Conservation (phyloP, 345 rosid genomes). For the Citrus inodora region DNA sequence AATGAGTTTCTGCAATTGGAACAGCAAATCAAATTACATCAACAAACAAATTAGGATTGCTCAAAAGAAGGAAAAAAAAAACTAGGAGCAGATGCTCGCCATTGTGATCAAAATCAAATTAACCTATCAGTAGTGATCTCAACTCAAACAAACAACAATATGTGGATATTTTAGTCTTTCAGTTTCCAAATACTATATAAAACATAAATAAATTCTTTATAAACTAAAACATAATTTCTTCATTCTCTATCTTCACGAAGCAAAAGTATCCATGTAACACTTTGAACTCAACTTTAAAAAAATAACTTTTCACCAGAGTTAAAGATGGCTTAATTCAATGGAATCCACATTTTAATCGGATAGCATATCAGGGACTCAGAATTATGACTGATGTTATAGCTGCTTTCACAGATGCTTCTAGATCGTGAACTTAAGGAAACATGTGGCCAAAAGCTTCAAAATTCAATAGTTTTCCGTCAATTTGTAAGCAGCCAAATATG, state of each 20-base stretch:
- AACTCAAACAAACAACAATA: background rate
- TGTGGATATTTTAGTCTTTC: background rate
- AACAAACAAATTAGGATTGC: background rate
- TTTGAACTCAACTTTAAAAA: background rate
- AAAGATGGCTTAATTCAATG: background rate
- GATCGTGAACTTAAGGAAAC: background rate
- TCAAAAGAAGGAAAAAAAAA: too few relatives aligned
- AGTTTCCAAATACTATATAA: background rate
- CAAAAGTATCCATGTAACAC: too few relatives aligned
- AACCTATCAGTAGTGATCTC: background rate
- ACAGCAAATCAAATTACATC: background rate
- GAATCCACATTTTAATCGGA: background rate
- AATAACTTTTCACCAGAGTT: background rate
- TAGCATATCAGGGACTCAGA: background rate
- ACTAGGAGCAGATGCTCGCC: background rate
- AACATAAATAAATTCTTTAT: background rate
- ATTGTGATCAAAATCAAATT: background rate
- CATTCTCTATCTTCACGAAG: too few relatives aligned
- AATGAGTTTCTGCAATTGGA: constrained; percentile 59
- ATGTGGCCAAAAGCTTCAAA: background rate
- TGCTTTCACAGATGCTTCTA: background rate
- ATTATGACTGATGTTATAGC: background rate
- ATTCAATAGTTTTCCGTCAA: background rate
- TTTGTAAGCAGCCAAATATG: background rate
- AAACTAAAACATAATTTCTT: background rate